Conservation (phyloP, 1,284 basidiomycete genomes). For the Cryptococcus sp. region DNA sequence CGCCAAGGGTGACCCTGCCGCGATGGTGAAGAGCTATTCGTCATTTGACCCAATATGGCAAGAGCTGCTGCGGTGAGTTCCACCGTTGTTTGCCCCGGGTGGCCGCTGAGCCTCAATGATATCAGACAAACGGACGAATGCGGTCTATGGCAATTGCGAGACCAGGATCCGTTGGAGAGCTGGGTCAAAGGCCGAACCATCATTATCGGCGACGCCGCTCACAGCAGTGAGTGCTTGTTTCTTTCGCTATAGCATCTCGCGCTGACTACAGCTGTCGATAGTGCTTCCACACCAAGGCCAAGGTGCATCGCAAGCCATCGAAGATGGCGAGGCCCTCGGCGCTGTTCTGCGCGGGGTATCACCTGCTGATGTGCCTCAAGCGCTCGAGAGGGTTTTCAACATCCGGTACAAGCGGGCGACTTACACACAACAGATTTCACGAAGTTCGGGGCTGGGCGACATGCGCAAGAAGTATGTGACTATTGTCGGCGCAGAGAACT, state of each 20-base stretch:
- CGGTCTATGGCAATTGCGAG: slow-evolving; percentile 44
- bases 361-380: slow-evolving; percentile 13
- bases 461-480: slow-evolving; percentile 23
- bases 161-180: slow-evolving; percentile 35
- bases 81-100: not conserved
- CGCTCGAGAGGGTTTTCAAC: slow-evolving; percentile 25
- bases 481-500: slow-evolving; percentile 14
- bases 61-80: slow-evolving; percentile 50
- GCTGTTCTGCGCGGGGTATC: slow-evolving; percentile 18
- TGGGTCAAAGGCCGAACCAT: slow-evolving; percentile 39
- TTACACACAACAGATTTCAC: slow-evolving; percentile 33
- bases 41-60: slow-evolving; percentile 23
- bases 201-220: slow-evolving; percentile 47
- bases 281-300: slow-evolving; percentile 39
- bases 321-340: slow-evolving; percentile 37
- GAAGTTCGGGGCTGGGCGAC: slow-evolving; percentile 16
- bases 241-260: too few relatives aligned
- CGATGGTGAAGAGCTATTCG: slow-evolving; percentile 34
- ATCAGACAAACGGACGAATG: slow-evolving; percentile 24
- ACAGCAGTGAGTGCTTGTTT: slow-evolving; percentile 26
- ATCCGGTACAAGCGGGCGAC: slow-evolving; percentile 35
- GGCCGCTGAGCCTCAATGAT: not conserved
- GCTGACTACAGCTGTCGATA: not conserved
- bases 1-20: slow-evolving; percentile 23
- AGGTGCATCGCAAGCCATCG: slow-evolving; percentile 34